Conservation (phyloP, 495 filamentous ascomycete genomes). For the Aspergillus mulundensis region DNA sequence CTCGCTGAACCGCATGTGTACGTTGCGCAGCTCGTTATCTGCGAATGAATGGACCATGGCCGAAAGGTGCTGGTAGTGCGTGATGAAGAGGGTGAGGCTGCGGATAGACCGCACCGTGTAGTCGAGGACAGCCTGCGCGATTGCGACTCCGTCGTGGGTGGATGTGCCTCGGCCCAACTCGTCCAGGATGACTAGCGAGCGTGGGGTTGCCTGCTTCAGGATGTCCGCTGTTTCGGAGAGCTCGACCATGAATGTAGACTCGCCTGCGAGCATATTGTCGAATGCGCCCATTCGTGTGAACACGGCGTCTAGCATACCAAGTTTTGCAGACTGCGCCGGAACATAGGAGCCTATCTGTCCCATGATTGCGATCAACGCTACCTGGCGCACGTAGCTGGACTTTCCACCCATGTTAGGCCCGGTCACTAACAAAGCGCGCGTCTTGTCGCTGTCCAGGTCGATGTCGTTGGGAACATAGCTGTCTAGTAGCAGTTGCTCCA, state of each 20-base stretch:
- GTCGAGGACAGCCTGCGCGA: conserved; percentile 86
- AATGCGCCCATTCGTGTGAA: conserved; percentile 96
- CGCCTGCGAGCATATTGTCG: conserved; percentile 93
- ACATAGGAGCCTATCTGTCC: conserved; percentile 95
- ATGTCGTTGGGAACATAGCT: conserved; percentile 92
- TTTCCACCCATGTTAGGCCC: conserved; percentile 99
- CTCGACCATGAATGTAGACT: conserved; percentile 98
- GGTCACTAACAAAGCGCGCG: conserved; percentile 81
- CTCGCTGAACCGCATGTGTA: conserved; percentile 81
- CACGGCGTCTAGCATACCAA: conserved; percentile 86
- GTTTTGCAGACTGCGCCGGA: conserved; percentile 65
- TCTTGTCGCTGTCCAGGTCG: conserved; percentile 54
- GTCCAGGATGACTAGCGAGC: conserved; percentile 86
- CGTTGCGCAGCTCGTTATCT: conserved; percentile 60
- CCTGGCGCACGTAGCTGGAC: conserved; percentile 86
- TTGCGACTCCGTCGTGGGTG: conserved; percentile 94
- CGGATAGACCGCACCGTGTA: conserved; percentile 69
- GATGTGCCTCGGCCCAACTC: conserved; percentile 89
- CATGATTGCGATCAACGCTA: conserved; percentile 89
- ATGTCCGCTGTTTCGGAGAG: conserved; percentile 88
- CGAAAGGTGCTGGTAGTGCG: conserved; percentile 88
- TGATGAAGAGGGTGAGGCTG: conserved; percentile 89
- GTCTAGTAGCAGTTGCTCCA: conserved; percentile 82
- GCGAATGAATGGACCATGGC: conserved; percentile 63
- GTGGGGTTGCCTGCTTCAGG: conserved; percentile 76